Evolutionary conservation across 495 filamentous ascomycete species (phyloP).

Genomic region (Aspergillus cristatus): DNA sequence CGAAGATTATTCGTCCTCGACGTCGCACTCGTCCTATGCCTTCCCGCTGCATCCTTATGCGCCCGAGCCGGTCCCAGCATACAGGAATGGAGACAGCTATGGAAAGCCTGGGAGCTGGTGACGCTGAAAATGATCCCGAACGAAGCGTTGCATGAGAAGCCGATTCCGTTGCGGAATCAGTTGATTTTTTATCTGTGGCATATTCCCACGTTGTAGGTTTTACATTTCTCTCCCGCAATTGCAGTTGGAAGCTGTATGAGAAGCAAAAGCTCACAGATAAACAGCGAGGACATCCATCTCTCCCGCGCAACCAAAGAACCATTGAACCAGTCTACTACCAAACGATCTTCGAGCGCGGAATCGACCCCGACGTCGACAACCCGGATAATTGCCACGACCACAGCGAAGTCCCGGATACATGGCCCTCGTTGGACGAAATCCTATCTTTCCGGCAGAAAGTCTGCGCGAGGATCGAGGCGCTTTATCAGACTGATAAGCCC

Average conservation of each 20-base stretch:
- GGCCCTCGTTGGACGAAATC: conserved; percentile 62
- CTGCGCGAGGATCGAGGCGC: conserved; percentile 42
- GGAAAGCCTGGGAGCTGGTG: conserved; percentile 66
- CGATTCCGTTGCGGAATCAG: conserved; percentile 79
- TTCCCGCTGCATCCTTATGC: too few relatives aligned
- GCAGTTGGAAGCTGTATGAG: too few relatives aligned
- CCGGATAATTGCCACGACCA: conserved; percentile 68
- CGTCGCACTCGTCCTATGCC: too few relatives aligned
- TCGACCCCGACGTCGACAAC: conserved; percentile 82
- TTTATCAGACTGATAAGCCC: conserved; percentile 39
- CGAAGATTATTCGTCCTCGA: too few relatives aligned
- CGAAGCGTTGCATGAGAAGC: conserved; percentile 61
- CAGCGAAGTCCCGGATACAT: conserved; percentile 66
- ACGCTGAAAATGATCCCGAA: conserved; percentile 65
- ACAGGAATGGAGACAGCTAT: conserved; percentile 59
- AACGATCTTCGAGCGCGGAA: conserved; percentile 70
- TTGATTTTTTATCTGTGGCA: conserved; percentile 87
- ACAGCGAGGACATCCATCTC: conserved; percentile 56
- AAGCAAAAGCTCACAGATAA: background rate
- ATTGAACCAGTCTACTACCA: conserved; percentile 54
- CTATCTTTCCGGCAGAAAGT: conserved; percentile 56
- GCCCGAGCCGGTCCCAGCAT: conserved; percentile 51
- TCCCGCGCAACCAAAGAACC: conserved; percentile 49
- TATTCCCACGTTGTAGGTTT: conserved; percentile 63
- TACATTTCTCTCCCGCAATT: too few relatives aligned